Evolutionary conservation across 1,284 basidiomycete species (phyloP).

Genomic region (Boletus smithii): DNA sequence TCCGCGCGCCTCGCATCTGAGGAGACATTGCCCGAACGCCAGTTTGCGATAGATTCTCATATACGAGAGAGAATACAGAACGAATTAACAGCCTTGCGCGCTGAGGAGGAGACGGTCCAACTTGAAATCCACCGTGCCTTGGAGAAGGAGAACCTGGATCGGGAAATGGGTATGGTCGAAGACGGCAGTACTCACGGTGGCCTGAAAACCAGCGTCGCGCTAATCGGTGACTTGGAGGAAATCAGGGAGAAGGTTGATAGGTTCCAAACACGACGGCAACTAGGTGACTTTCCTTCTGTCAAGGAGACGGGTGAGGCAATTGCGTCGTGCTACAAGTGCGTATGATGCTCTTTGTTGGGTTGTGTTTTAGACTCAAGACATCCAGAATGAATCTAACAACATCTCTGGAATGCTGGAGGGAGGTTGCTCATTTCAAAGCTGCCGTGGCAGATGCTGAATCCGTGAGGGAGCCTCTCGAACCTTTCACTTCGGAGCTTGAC

Average conservation of each 20-base stretch:
- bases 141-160: slow-evolving; percentile 78
- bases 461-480: slow-evolving; percentile 34
- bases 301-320: slow-evolving; percentile 59
- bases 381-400: slow-evolving; percentile 53
- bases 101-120: slow-evolving; percentile 63
- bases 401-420: slow-evolving; percentile 74
- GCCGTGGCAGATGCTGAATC: slow-evolving; percentile 68
- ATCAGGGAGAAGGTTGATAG: slow-evolving; percentile 65
- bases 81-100: slow-evolving; percentile 59
- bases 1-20: slow-evolving; percentile 58
- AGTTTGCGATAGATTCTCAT: slow-evolving; percentile 65
- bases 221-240: slow-evolving; percentile 67
- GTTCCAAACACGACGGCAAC: slow-evolving; percentile 57
- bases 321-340: slow-evolving; percentile 68
- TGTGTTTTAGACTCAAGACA: slow-evolving; percentile 7
- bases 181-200: slow-evolving; percentile 10
- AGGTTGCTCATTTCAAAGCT: slow-evolving; percentile 70
- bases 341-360: not conserved
- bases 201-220: slow-evolving; percentile 55
- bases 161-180: slow-evolving; percentile 13
- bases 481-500: slow-evolving; percentile 13
- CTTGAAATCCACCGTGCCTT: slow-evolving; percentile 66
- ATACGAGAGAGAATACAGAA: slow-evolving; percentile 64
- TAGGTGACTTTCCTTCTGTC: slow-evolving; percentile 55
- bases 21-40: slow-evolving; percentile 59